Percentiles rank a stretch among this genome's conserved stretches.
phyloP scores from a whole-genome alignment of 306 rosid species.

The Lathyrus tuberosus region DNA sequence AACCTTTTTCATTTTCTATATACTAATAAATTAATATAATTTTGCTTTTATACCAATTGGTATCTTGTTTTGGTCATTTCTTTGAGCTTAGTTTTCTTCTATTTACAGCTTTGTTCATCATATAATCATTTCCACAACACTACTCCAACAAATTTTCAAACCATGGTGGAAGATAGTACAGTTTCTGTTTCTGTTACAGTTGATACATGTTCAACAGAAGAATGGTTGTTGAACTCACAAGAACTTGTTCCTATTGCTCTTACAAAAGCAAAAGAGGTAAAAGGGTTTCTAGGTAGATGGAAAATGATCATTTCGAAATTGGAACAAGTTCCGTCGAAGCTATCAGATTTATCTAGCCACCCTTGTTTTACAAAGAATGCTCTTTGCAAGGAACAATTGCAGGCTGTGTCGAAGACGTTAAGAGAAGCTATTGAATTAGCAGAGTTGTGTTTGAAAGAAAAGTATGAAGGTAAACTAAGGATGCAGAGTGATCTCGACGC shows the following conservation, averaged over 20 bases:
- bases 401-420: slow-evolving; percentile 69
- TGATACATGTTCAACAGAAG: slow-evolving; percentile 59
- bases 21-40: slow-evolving; percentile 32
- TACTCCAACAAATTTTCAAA: slow-evolving; percentile 28
- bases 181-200: slow-evolving; percentile 27
- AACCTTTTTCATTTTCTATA: slow-evolving; percentile 44
- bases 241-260: slow-evolving; percentile 78
- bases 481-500: slow-evolving; percentile 97
- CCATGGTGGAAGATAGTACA: slow-evolving; percentile 72
- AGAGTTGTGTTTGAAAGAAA: slow-evolving; percentile 71
- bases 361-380: slow-evolving; percentile 92
- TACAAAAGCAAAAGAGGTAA: slow-evolving; percentile 71
- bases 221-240: slow-evolving; percentile 61
- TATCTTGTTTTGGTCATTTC: slow-evolving; percentile 38
- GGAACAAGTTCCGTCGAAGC: slow-evolving; percentile 75
- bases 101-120: slow-evolving; percentile 41
- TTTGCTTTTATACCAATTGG: slow-evolving; percentile 35
- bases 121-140: slow-evolving; percentile 12
- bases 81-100: slow-evolving; percentile 51
- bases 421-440: slow-evolving; percentile 63
- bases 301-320: slow-evolving; percentile 78
- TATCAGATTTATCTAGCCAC: slow-evolving; percentile 90
- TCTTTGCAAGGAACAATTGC: slow-evolving; percentile 92
- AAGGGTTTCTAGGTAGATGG: slow-evolving; percentile 81
- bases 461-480: slow-evolving; percentile 80